These are phyloP conservation scores for Bipolaris victoriae DNA, from an alignment of 2,329 filamentous ascomycete species.

Conservation along the genomic window DNA sequence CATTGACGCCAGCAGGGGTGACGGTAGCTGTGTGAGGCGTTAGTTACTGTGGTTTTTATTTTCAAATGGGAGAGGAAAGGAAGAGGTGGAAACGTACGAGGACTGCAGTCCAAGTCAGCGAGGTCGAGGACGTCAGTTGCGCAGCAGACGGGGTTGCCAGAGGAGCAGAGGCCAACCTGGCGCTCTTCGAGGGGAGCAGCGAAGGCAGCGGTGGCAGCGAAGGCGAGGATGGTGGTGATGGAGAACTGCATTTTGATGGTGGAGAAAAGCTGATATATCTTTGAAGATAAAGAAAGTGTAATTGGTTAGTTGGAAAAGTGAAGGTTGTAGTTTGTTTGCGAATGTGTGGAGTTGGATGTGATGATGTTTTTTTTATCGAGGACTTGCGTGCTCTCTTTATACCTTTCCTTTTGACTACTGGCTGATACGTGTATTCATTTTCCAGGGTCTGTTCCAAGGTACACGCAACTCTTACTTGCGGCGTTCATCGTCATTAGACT, in stretches of 20 bases:
- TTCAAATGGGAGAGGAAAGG: no score
- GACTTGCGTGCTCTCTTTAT: conserved; percentile 38
- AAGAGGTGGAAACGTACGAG: conserved; percentile 53
- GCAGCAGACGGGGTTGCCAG: conserved; percentile 61
- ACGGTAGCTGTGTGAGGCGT: conserved; percentile 36
- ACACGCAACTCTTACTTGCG: conserved; percentile 3
- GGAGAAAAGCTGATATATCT: conserved; percentile 8
- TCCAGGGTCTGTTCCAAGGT: conserved; percentile 15
- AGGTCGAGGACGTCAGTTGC: conserved; percentile 66
- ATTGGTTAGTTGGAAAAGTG: conserved; percentile 5
- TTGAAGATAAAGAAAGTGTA: conserved; percentile 4
- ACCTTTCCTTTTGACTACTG: conserved; percentile 20
- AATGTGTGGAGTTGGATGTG: conserved; percentile 27
- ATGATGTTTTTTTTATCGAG: conserved; percentile 30
- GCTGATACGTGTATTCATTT: not conserved
- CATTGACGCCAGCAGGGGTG: conserved; percentile 48
- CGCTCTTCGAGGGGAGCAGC: conserved; percentile 42
- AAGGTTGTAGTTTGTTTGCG: conserved; percentile 18
- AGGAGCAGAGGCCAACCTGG: conserved; percentile 45
- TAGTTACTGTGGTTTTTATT: conserved; percentile 6
- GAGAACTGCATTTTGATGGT: conserved; percentile 45
- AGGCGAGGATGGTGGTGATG: conserved; percentile 42
- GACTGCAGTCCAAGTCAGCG: conserved; percentile 62
- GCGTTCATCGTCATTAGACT: conserved; percentile 13
- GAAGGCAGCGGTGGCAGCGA: conserved; percentile 38